phyloP scores from a whole-genome alignment of 2,329 filamentous ascomycete species.

The Ceratocystis cubensis region DNA sequence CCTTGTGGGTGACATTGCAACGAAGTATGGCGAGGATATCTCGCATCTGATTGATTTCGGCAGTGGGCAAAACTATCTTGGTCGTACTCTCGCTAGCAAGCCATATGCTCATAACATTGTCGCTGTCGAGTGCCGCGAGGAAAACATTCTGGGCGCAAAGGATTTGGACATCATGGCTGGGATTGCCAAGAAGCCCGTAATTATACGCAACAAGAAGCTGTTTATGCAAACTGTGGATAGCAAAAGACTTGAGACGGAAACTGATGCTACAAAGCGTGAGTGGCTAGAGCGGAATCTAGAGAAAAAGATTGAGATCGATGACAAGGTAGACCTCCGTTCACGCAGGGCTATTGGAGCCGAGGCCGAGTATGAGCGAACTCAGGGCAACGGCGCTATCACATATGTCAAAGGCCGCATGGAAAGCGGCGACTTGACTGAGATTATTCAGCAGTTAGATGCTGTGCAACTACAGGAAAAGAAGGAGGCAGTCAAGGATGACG shows the following conservation, averaged over 20 bases:
- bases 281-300: conserved; percentile 19
- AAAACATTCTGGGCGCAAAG: conserved; percentile 76
- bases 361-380: conserved; percentile 41
- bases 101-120: conserved; percentile 81
- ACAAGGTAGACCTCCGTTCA: conserved; percentile 35
- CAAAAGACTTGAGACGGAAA: conserved; percentile 36
- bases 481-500: conserved; percentile 26
- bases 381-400: conserved; percentile 58
- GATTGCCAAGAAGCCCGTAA: conserved; percentile 56
- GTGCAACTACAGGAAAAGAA: conserved; percentile 19
- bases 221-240: conserved; percentile 44
- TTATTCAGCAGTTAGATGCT: conserved; percentile 48
- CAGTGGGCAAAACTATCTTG: conserved; percentile 92
- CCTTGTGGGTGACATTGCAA: conserved; percentile 45
- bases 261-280: conserved; percentile 29
- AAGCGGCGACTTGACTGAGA: conserved; percentile 56
- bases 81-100: conserved; percentile 68
- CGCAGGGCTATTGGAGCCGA: conserved; percentile 34
- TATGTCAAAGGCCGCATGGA: conserved; percentile 65
- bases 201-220: conserved; percentile 74
- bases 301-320: conserved; percentile 24
- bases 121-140: conserved; percentile 75
- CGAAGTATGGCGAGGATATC: conserved; percentile 45
- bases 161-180: conserved; percentile 74
- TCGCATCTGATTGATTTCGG: conserved; percentile 93